Evolutionary conservation across 23 red algal genomes (phyloP).

Genomic region (Gracilaria gracilis): DNA sequence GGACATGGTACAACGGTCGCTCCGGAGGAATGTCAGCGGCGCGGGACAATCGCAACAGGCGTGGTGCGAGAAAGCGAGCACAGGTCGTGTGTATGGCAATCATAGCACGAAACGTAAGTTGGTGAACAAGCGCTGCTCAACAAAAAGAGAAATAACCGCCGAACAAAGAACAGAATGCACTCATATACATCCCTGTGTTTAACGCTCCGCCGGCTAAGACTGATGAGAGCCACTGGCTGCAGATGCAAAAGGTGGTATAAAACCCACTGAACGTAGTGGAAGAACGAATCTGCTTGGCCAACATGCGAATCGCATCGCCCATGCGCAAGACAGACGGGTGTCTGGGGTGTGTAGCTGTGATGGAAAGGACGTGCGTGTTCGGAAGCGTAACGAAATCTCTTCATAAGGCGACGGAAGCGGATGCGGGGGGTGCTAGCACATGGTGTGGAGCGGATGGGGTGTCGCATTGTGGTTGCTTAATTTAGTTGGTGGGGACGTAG

Average conservation of each 20-base stretch:
- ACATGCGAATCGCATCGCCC: neutral
- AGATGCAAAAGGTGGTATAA: slow-evolving; percentile 83
- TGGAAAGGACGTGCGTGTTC: slow-evolving; percentile 57
- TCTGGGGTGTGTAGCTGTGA: slow-evolving; percentile 76
- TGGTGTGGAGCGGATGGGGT: too few relatives aligned
- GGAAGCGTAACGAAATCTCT: slow-evolving; percentile 56
- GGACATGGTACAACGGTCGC: neutral
- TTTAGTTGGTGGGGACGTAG: too few relatives aligned
- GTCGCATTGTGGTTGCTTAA: too few relatives aligned
- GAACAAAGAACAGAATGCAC: slow-evolving; percentile 36
- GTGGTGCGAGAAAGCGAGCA: neutral
- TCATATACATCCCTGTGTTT: slow-evolving; percentile 55
- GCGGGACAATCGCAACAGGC: neutral
- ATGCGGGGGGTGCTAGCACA: too few relatives aligned
- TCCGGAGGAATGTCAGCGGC: neutral
- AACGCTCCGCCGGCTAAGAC: slow-evolving; percentile 3
- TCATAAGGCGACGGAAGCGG: slow-evolving; percentile 62
- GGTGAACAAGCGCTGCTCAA: too few relatives aligned
- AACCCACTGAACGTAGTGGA: slow-evolving; percentile 82
- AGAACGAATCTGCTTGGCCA: slow-evolving; percentile 44
- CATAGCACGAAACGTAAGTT: slow-evolving; percentile 31
- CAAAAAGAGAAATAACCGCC: too few relatives aligned
- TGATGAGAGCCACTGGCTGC: slow-evolving; percentile 13
- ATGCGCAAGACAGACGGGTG: slow-evolving; percentile 28
- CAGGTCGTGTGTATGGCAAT: slow-evolving; percentile 39